Evolutionary conservation across 2,329 filamentous ascomycete species (phyloP).

Genomic region (Onygena corvina): DNA sequence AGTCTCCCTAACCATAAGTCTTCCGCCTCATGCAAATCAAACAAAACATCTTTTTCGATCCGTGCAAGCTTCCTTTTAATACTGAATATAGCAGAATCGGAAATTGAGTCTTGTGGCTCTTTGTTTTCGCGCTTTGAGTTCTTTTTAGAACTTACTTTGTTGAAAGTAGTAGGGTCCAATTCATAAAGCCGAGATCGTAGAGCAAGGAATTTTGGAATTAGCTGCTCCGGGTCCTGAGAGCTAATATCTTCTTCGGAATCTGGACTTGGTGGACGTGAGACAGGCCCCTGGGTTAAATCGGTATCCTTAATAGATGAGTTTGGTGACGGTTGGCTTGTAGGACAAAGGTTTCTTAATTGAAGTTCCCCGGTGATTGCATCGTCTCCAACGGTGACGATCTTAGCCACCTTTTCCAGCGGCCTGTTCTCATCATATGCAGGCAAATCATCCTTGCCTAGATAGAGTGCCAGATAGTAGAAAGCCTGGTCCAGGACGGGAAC

Average conservation of each 20-base stretch:
- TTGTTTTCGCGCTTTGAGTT: neutral
- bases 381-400: neutral
- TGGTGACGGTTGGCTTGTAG: neutral
- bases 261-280: slow-evolving; percentile 2
- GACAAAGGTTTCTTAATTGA: neutral
- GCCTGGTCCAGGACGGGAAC: slow-evolving; percentile 82
- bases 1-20: slow-evolving; percentile 51
- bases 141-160: slow-evolving; percentile 27
- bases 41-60: slow-evolving; percentile 67
- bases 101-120: slow-evolving; percentile 14
- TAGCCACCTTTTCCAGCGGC: neutral
- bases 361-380: neutral
- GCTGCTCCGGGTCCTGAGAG: slow-evolving; percentile 61
- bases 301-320: neutral
- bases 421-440: slow-evolving; percentile 50
- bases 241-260: slow-evolving; percentile 39
- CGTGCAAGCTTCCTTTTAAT: slow-evolving; percentile 61
- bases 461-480: slow-evolving; percentile 77
- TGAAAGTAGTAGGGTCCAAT: slow-evolving; percentile 44
- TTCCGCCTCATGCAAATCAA: slow-evolving; percentile 56
- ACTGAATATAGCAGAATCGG: slow-evolving; percentile 45
- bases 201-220: slow-evolving; percentile 64
- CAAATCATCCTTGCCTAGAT: slow-evolving; percentile 56
- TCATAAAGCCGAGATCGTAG: slow-evolving; percentile 58
- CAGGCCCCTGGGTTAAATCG: neutral